Evolutionary conservation across 78 protist genomes (phyloP).

Genomic region (Speleostelium caveatum): DNA sequence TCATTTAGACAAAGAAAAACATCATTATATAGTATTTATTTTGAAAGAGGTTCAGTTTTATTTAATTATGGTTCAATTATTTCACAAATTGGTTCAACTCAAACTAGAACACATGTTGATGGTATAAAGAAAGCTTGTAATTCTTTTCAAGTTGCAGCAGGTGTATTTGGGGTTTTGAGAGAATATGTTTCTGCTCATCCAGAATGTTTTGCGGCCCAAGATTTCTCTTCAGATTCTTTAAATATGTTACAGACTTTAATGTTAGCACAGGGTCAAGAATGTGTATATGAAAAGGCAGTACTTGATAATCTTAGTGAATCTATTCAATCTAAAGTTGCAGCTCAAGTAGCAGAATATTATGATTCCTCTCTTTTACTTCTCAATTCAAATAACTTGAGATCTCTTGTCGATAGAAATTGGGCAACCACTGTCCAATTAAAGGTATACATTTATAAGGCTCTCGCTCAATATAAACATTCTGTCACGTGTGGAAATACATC

Average conservation of each 20-base stretch:
- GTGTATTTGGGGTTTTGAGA: constrained; percentile 45
- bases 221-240: constrained; percentile 63
- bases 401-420: constrained; percentile 59
- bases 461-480: constrained; percentile 28
- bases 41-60: constrained; percentile 72
- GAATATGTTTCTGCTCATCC: constrained; percentile 64
- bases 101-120: constrained; percentile 43
- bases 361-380: constrained; percentile 19
- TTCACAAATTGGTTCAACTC: constrained; percentile 53
- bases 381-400: constrained; percentile 24
- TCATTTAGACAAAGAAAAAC: constrained; percentile 57
- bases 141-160: constrained; percentile 62
- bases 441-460: constrained; percentile 22
- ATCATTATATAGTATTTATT: constrained; percentile 52
- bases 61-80: constrained; percentile 72
- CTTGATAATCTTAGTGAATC: constrained; percentile 55
- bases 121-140: constrained; percentile 78
- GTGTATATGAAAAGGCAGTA: constrained; percentile 80
- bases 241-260: constrained; percentile 12
- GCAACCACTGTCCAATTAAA: background rate
- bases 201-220: constrained; percentile 63
- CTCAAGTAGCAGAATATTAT: constrained; percentile 61
- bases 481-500: background rate
- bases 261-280: constrained; percentile 83
- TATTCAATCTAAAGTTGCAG: constrained; percentile 73